Evolutionary conservation across 2,329 filamentous ascomycete genomes (phyloP), one percentile per base, ranked within the genome.

Genomic region (Westerdykella sp.): DNA sequence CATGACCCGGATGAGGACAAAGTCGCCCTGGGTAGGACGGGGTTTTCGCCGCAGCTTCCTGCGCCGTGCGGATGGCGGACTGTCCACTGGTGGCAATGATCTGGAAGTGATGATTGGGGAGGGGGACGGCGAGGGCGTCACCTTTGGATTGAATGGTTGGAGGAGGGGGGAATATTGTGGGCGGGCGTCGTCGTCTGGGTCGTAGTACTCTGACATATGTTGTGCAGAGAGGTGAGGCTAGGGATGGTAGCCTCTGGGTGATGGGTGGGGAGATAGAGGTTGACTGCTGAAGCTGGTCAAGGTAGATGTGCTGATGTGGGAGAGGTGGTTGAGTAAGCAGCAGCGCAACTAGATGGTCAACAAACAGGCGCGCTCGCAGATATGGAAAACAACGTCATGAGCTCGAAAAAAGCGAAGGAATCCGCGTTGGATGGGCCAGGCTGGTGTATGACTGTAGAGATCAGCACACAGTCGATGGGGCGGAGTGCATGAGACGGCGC

Each of bases 1-100:
- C 70, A 90, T 75, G 63, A 75, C 73, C 44, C 71, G 68, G 49
- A 91, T 75, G 64, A 91, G 73, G 50, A 87, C 80, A 54, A 74
- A 78, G 75, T 85, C 81, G 55, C 77, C 79, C 60, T 78, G 77
- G 55, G 70, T 79, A 34, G 77, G 71, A 51, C 67, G 72, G 48
- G 74, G 68, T 76, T 79, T 80, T 56, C 62, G 70, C 51, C 51
- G 54, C 46, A 50, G 56, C 45, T 62, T 62, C 59, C 72, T 73
- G 61, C 71, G 72, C 63, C 66, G 62, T 54, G 66, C 58, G 69
- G 66, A 59, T 65, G 59, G 55, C 69, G 66, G 44, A 73, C 62
- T 54, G 67, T 68, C 51, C 70, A 51, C 57, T 48, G 58, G 56
- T 42, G 47, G 21, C 30, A 43, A 44, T 28, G 56, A 43, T 30